Percentiles rank a stretch among this genome's conserved stretches.
Evolutionary conservation across 2,329 filamentous ascomycete genomes (phyloP).

Genomic region (Ophiostoma sp.): DNA sequence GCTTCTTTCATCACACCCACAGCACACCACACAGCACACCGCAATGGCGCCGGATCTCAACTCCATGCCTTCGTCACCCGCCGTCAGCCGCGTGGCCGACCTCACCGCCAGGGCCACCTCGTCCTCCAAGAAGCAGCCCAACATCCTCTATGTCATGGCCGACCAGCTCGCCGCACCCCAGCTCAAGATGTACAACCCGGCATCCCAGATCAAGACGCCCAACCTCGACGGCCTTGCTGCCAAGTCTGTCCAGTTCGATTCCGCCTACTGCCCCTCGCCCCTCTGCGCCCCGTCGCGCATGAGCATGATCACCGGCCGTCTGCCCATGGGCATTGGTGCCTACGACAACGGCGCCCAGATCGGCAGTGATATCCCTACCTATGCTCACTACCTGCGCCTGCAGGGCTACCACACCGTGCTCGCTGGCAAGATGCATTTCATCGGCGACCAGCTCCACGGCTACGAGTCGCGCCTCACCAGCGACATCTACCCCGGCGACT

Average conservation of each 20-base stretch:
- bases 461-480: conserved; percentile 90
- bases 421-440: conserved; percentile 96
- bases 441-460: conserved; percentile 88
- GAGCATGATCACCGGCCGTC: conserved; percentile 87
- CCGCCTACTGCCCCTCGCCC: conserved; percentile 88
- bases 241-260: conserved; percentile 82
- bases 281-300: conserved; percentile 89
- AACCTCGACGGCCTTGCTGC: conserved; percentile 79
- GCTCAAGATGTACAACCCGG: conserved; percentile 84
- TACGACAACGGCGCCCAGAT: conserved; percentile 89
- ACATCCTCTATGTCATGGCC: conserved; percentile 92
- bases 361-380: conserved; percentile 78
- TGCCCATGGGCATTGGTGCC: conserved; percentile 85
- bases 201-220: conserved; percentile 86
- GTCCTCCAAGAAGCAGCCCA: conserved; percentile 50
- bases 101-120: conserved; percentile 7
- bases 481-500: conserved; percentile 91
- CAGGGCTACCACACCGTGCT: conserved; percentile 85
- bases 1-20: background rate
- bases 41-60: conserved; percentile 71
- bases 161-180: conserved; percentile 89
- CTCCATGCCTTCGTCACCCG: conserved; percentile 55
- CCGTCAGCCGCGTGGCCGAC: conserved; percentile 9
- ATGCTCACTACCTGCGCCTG: conserved; percentile 81
- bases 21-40: background rate